These are phyloP conservation scores for Gastrolobium bilobum DNA, from an alignment of 306 rosid genomes.

Conservation along the genomic window DNA sequence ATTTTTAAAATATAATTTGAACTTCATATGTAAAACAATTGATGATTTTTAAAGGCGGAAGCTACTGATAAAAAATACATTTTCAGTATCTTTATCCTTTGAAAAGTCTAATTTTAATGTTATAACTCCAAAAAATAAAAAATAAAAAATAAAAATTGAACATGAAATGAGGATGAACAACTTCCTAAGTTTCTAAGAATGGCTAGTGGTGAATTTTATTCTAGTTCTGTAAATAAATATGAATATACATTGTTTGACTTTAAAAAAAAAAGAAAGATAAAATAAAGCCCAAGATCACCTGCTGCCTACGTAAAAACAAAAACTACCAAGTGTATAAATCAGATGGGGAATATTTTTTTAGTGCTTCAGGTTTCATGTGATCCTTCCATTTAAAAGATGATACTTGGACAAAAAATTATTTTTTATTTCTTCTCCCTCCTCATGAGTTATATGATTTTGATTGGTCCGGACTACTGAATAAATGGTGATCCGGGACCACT, in stretches of 20 bases:
- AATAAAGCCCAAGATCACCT: not conserved
- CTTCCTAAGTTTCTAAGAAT: not conserved
- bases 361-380: no score
- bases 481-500: no score
- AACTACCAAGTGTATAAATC: not conserved
- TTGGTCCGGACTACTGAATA: no score
- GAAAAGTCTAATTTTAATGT: not conserved
- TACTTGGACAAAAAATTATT: no score
- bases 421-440: no score
- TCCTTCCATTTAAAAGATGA: no score
- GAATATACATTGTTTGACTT: not conserved
- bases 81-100: not conserved
- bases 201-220: not conserved
- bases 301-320: not conserved
- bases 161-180: not conserved
- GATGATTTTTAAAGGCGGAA: not conserved
- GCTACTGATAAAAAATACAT: not conserved
- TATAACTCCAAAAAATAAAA: not conserved
- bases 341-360: no score
- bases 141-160: not conserved
- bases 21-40: not conserved
- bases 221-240: not conserved
- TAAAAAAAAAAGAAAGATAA: not conserved
- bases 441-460: no score
- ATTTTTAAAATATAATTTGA: not conserved